A percentile compares a stretch with the other conserved stretches of the same genome.
Conservation (phyloP, 192 early-diverging fungal genomes). For the Dissophora globulifera region DNA sequence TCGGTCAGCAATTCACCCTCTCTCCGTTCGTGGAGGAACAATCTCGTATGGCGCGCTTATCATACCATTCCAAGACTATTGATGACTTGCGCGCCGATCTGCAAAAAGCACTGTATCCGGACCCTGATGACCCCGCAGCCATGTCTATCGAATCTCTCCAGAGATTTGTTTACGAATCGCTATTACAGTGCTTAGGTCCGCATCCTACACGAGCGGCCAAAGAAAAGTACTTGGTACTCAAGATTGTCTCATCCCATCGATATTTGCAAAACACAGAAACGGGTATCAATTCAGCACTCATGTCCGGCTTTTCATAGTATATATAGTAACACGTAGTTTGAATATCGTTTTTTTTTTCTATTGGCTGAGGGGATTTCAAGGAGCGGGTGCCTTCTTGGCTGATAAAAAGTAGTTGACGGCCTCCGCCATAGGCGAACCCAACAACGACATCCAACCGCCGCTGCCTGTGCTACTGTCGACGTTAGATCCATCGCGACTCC, state of each 20-base stretch:
- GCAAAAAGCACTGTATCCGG: constrained; percentile 3
- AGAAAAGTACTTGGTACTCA: constrained; percentile 12
- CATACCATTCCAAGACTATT: constrained; percentile 6
- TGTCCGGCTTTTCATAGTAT: neutral
- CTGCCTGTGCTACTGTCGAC: neutral
- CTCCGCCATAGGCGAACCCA: constrained; percentile 31
- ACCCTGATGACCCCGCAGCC: constrained; percentile 16
- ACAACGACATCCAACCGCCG: constrained; percentile 28
- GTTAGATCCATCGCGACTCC: constrained; percentile 24
- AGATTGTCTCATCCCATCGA: constrained; percentile 21
- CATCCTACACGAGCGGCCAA: constrained; percentile 6
- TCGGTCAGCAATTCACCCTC: constrained; percentile 3
- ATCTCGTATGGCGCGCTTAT: constrained; percentile 7
- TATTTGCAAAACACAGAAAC: too few species aligned
- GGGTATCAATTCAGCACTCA: too few species aligned
- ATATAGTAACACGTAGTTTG: too few species aligned
- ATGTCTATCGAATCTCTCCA: constrained; percentile 19
- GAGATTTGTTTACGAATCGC: constrained; percentile 9
- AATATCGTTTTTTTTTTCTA: neutral
- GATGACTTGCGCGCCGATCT: constrained; percentile 17
- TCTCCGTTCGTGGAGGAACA: constrained; percentile 5
- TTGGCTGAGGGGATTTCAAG: neutral
- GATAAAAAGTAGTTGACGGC: constrained; percentile 60
- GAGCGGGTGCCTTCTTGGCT: constrained; percentile 32
- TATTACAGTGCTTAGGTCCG: constrained; percentile 1